A percentile compares a stretch with the other conserved stretches of the same genome.
phyloP scores from a whole-genome alignment of 441 rosid species.

The Theobroma grandiflorum region DNA sequence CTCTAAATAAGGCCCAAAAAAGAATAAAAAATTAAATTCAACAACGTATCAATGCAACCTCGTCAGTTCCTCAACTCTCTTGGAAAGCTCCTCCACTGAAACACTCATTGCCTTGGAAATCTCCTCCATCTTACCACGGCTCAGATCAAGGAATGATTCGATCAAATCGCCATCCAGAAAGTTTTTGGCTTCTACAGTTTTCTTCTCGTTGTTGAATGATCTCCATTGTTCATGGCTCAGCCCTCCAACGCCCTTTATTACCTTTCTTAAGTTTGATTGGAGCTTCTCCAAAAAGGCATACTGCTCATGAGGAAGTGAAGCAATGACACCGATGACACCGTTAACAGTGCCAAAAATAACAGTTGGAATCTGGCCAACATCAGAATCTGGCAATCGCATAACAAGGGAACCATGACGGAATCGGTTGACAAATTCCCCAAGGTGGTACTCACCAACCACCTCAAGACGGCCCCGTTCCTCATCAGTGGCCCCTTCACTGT shows the following conservation, averaged over 20 bases:
- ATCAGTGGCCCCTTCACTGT: constrained; percentile 98
- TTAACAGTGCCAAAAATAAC: constrained; percentile 84
- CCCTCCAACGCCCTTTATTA: constrained; percentile 93
- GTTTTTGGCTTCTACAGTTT: constrained; percentile 74
- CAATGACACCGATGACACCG: constrained; percentile 96
- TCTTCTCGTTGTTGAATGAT: constrained; percentile 91
- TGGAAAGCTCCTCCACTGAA: constrained; percentile 86
- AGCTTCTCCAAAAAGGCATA: constrained; percentile 82
- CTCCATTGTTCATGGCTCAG: constrained; percentile 97
- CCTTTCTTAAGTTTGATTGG: constrained; percentile 81
- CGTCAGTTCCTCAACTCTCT: constrained; percentile 89
- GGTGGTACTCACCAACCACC: constrained; percentile 96
- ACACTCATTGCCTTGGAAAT: constrained; percentile 70
- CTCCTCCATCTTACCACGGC: constrained; percentile 82
- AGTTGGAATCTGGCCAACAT: constrained; percentile 86
- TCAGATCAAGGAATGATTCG: constrained; percentile 87
- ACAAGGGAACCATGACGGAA: constrained; percentile 97
- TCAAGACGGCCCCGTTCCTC: constrained; percentile 97
- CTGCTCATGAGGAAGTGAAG: constrained; percentile 87
- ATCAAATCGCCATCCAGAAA: constrained; percentile 93
- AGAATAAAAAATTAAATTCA: too few species aligned
- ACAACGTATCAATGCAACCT: constrained; percentile 70
- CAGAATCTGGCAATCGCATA: constrained; percentile 96
- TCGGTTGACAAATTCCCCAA: constrained; percentile 91
- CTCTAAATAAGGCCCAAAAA: too few species aligned